Conservation (phyloP, 2,329 filamentous ascomycete species). For the Fusarium sp. region DNA sequence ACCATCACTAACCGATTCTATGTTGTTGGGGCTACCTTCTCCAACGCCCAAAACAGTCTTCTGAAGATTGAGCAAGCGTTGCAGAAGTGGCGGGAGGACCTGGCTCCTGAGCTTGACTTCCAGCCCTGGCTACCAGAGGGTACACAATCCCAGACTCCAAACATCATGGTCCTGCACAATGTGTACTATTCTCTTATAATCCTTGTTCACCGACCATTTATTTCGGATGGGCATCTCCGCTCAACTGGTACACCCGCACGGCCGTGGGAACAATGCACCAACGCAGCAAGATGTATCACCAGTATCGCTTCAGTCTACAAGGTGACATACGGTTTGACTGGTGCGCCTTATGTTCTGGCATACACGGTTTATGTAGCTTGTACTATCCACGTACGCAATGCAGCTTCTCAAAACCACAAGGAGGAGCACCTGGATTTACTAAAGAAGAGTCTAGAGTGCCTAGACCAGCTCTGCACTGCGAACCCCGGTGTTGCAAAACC, state of each 20-base stretch:
- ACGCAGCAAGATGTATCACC: constrained; percentile 7
- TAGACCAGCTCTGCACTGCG: constrained; percentile 5
- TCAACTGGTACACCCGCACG: background rate
- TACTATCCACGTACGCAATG: constrained; percentile 13
- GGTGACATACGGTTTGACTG: background rate
- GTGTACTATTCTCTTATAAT: constrained; percentile 10
- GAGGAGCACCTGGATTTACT: background rate
- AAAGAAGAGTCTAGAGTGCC: background rate
- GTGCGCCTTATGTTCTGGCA: constrained; percentile 11
- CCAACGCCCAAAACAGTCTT: background rate
- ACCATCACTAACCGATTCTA: constrained; percentile 18
- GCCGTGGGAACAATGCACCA: constrained; percentile 12
- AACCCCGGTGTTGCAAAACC: constrained; percentile 11
- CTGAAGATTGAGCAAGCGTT: constrained; percentile 9
- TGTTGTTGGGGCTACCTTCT: constrained; percentile 8
- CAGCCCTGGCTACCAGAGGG: background rate
- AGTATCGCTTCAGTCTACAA: constrained; percentile 8
- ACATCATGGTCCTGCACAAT: constrained; percentile 14
- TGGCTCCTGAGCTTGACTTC: background rate
- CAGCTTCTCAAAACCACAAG: background rate
- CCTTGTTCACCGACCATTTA: constrained; percentile 11
- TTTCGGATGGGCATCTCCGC: constrained; percentile 12
- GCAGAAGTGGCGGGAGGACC: background rate
- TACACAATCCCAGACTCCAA: background rate
- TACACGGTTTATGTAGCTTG: constrained; percentile 15